A percentile compares a stretch with the other conserved stretches of the same genome.
Evolutionary conservation across 257 asterid genomes (phyloP).

Genomic region (Cordia subcordata): DNA sequence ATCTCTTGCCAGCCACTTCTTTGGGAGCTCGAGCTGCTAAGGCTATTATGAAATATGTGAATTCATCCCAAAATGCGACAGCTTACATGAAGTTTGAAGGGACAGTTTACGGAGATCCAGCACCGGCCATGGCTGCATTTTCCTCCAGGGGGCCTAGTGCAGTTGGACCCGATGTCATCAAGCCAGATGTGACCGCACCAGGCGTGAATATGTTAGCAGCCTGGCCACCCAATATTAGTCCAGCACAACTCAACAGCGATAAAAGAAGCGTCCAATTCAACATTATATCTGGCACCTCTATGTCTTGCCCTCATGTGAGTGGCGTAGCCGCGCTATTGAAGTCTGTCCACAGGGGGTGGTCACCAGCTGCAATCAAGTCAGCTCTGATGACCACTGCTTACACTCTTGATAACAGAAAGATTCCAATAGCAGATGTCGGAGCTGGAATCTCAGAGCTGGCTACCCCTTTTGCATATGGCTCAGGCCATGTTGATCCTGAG

Average conservation of each 20-base stretch:
- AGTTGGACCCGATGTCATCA: conserved; percentile 43
- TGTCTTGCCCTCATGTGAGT: conserved; percentile 77
- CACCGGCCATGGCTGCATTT: conserved; percentile 71
- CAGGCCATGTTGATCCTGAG: conserved; percentile 66
- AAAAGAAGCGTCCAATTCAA: conserved; percentile 44
- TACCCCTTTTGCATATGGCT: conserved; percentile 56
- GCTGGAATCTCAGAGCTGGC: conserved; percentile 29
- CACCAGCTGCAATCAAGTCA: conserved; percentile 71
- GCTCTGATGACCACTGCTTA: conserved; percentile 75
- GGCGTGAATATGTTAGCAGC: conserved; percentile 80
- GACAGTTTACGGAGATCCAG: conserved; percentile 37
- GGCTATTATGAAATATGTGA: conserved; percentile 35
- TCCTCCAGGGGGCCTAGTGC: conserved; percentile 76
- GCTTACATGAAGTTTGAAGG: conserved; percentile 47
- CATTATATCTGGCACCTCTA: conserved; percentile 74
- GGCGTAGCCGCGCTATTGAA: conserved; percentile 66
- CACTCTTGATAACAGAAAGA: conserved; percentile 20
- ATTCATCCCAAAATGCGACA: conserved; percentile 30
- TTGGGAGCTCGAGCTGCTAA: conserved; percentile 44
- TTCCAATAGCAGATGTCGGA: conserved; percentile 46
- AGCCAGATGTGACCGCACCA: conserved; percentile 79
- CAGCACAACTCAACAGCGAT: conserved; percentile 46
- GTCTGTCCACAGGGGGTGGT: conserved; percentile 54
- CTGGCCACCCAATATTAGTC: conserved; percentile 64
- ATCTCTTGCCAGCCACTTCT: conserved; percentile 53